Evolutionary conservation across 225 moss, liverwort and hornwort genomes (phyloP).

Genomic region (Straminergon stramineum): DNA sequence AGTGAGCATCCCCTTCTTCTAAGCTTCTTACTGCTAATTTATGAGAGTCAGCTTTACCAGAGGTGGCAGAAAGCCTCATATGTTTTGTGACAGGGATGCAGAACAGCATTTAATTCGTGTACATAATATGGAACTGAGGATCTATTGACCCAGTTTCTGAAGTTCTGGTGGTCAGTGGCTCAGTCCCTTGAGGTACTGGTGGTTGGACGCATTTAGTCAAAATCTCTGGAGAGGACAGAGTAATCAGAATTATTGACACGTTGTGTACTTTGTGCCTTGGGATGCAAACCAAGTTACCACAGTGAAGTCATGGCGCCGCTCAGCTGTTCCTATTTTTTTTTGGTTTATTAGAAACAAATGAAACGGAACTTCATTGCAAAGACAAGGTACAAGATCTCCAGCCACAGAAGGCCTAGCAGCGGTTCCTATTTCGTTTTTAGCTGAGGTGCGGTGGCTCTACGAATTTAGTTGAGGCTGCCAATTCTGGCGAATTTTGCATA

Average conservation of each 20-base stretch:
- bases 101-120: not conserved
- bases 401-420: too few relatives aligned
- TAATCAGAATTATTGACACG: not conserved
- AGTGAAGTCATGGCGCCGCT: not conserved
- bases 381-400: too few relatives aligned
- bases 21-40: not conserved
- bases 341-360: too few relatives aligned
- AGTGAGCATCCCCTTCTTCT: not conserved
- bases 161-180: not conserved
- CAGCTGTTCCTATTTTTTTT: not conserved
- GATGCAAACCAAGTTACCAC: not conserved
- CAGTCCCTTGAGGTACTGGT: not conserved
- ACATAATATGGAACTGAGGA: not conserved
- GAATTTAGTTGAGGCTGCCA: not conserved
- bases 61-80: not conserved
- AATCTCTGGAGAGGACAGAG: not conserved
- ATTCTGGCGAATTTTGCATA: not conserved
- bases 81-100: not conserved
- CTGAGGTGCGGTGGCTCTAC: not conserved
- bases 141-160: not conserved
- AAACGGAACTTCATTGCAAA: too few relatives aligned
- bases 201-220: not conserved
- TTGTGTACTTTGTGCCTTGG: not conserved
- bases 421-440: not conserved
- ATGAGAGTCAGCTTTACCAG: not conserved